Evolutionary conservation across 768 basidiomycete genomes (phyloP).

Genomic region (Hypsizygus marmoreus): DNA sequence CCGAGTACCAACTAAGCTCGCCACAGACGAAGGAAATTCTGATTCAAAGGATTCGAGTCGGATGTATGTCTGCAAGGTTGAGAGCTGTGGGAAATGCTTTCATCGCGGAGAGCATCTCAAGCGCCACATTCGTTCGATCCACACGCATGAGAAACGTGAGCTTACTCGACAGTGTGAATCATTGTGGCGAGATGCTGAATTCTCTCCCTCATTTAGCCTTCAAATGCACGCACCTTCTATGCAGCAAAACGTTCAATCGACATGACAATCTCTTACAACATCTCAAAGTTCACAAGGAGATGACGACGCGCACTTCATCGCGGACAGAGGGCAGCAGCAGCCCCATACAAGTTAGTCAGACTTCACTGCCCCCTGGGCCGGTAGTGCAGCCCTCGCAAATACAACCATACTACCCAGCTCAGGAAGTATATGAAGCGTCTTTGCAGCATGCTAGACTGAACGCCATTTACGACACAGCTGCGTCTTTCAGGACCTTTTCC

Average conservation of each 20-base stretch:
- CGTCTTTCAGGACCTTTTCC: constrained; percentile 8
- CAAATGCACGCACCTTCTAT: constrained; percentile 65
- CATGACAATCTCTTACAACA: constrained; percentile 84
- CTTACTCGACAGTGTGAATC: constrained; percentile 20
- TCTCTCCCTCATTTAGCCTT: constrained; percentile 50
- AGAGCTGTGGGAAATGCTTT: constrained; percentile 74
- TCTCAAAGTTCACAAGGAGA: constrained; percentile 64
- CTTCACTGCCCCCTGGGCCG: constrained; percentile 13
- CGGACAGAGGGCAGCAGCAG: constrained; percentile 13
- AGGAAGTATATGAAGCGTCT: constrained; percentile 14
- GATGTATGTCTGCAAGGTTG: constrained; percentile 63
- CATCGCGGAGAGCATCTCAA: constrained; percentile 76
- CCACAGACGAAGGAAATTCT: constrained; percentile 12
- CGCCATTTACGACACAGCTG: constrained; percentile 6
- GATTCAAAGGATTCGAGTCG: constrained; percentile 26
- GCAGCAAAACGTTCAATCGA: constrained; percentile 75
- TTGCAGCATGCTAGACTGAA: constrained; percentile 6
- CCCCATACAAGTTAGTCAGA: constrained; percentile 12
- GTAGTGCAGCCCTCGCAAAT: constrained; percentile 10
- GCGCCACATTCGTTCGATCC: constrained; percentile 73
- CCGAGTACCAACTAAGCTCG: constrained; percentile 60
- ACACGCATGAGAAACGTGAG: constrained; percentile 79
- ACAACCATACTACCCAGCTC: constrained; percentile 11
- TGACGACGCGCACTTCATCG: constrained; percentile 14
- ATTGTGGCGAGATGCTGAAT: constrained; percentile 19